Conservation (phyloP, 371 early-diverging fungal genomes). For the Mucor saturninus region DNA sequence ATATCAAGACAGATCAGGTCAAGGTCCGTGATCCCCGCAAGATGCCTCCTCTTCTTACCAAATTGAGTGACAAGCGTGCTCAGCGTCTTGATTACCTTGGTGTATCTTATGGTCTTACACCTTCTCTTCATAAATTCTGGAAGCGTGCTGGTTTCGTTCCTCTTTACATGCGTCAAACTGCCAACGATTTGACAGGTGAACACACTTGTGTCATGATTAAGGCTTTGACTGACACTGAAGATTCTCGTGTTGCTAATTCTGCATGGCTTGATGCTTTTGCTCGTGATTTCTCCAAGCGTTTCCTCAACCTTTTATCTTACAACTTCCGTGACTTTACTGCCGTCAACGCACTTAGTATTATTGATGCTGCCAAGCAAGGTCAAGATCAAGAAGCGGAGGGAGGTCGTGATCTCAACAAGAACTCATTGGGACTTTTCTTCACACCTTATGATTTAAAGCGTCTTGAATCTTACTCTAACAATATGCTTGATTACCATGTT, state of each 20-base stretch:
- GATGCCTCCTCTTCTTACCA: slow-evolving; percentile 91
- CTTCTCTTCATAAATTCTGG: slow-evolving; percentile 96
- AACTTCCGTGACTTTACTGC: slow-evolving; percentile 87
- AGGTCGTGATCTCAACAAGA: slow-evolving; percentile 44
- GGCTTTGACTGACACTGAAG: slow-evolving; percentile 61
- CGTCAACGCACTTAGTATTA: slow-evolving; percentile 79
- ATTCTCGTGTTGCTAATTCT: slow-evolving; percentile 56
- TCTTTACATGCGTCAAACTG: slow-evolving; percentile 96
- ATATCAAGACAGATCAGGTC: slow-evolving; percentile 78
- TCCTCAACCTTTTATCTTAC: slow-evolving; percentile 85
- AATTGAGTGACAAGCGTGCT: slow-evolving; percentile 79
- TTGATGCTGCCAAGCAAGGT: slow-evolving; percentile 73
- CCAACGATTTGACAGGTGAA: slow-evolving; percentile 98
- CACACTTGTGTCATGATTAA: slow-evolving; percentile 97
- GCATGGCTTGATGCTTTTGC: slow-evolving; percentile 83
- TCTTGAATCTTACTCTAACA: slow-evolving; percentile 91
- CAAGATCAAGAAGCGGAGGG: slow-evolving; percentile 31
- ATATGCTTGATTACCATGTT: slow-evolving; percentile 96
- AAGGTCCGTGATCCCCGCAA: slow-evolving; percentile 83
- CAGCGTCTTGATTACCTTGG: slow-evolving; percentile 94
- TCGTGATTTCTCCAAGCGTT: slow-evolving; percentile 88
- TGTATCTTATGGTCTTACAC: slow-evolving; percentile 96
- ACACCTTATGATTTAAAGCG: slow-evolving; percentile 93
- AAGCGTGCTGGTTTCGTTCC: slow-evolving; percentile 90
- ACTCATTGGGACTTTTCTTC: slow-evolving; percentile 67